Conservation (phyloP, 2,329 filamentous ascomycete species). For the Mycocentrospora acerina region DNA sequence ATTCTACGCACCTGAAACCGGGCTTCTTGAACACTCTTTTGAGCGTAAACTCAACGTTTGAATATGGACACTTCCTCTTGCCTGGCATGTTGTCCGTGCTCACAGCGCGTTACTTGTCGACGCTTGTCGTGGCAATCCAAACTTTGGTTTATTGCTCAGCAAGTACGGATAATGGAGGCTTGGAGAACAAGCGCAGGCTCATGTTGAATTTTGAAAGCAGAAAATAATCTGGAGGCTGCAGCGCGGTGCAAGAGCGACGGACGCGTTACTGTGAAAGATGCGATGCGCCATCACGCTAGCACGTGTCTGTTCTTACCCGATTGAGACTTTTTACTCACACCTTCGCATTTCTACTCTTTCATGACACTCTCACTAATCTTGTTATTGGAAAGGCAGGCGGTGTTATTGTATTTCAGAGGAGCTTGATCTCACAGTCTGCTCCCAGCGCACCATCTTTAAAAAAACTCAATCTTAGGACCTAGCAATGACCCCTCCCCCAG, state of each 20-base stretch:
- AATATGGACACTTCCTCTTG: conserved; percentile 30
- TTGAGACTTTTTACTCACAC: conserved; percentile 5
- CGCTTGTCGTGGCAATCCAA: background rate
- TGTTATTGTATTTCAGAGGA: too few species aligned
- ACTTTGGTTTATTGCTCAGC: background rate
- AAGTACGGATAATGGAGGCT: background rate
- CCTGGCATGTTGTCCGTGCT: conserved; percentile 28
- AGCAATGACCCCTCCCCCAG: background rate
- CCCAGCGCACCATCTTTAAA: too few species aligned
- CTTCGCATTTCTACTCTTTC: background rate
- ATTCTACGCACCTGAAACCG: conserved; percentile 64
- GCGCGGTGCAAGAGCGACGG: conserved; percentile 5
- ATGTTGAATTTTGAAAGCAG: conserved; percentile 4
- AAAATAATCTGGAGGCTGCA: background rate
- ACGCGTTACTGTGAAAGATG: conserved; percentile 11
- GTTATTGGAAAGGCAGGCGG: too few species aligned
- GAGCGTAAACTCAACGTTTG: conserved; percentile 73
- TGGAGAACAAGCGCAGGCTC: background rate
- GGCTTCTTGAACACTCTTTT: conserved; percentile 72
- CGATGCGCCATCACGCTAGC: conserved; percentile 19
- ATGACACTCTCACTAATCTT: background rate
- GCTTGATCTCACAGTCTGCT: too few species aligned
- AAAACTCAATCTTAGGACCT: conserved; percentile 1
- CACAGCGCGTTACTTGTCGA: background rate
- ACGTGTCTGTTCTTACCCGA: conserved; percentile 15